Evolutionary conservation across 2,329 filamentous ascomycete genomes (phyloP).

Genomic region (Microthyrium microscopicum): DNA sequence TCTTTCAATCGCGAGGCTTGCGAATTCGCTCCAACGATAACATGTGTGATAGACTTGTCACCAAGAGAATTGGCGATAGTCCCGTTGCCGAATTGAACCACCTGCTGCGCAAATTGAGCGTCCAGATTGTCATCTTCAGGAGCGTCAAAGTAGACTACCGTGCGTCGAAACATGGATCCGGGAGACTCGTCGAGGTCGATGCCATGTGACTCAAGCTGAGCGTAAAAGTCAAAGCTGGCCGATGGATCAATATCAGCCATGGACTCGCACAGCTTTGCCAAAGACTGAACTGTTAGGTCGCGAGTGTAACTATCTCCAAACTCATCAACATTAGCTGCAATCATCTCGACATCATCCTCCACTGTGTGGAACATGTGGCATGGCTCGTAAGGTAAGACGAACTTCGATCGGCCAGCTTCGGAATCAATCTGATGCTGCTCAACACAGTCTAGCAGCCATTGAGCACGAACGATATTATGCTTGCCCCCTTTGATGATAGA

Average conservation of each 20-base stretch:
- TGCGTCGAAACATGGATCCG: slow-evolving; percentile 26
- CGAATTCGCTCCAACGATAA: slow-evolving; percentile 42
- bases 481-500: slow-evolving; percentile 59
- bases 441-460: slow-evolving; percentile 74
- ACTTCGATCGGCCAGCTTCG: slow-evolving; percentile 28
- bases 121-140: slow-evolving; percentile 15
- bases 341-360: slow-evolving; percentile 35
- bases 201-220: slow-evolving; percentile 37
- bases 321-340: slow-evolving; percentile 50
- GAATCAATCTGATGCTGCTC: slow-evolving; percentile 38
- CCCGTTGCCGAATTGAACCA: slow-evolving; percentile 55
- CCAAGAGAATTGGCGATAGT: slow-evolving; percentile 33
- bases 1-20: slow-evolving; percentile 25
- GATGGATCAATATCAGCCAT: slow-evolving; percentile 14
- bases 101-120: slow-evolving; percentile 34
- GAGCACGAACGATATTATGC: slow-evolving; percentile 57
- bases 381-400: slow-evolving; percentile 48
- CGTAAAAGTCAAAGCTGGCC: slow-evolving; percentile 26
- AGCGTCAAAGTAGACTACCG: slow-evolving; percentile 27
- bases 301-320: slow-evolving; percentile 74
- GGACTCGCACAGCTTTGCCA: slow-evolving; percentile 20
- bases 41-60: slow-evolving; percentile 49
- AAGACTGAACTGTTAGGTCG: slow-evolving; percentile 42
- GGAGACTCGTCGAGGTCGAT: slow-evolving; percentile 35
- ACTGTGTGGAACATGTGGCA: slow-evolving; percentile 58